Evolutionary conservation across 108 stramenopile genomes (phyloP), one percentile per base, ranked within the genome.

Genomic region (Asterionellopsis glacialis): DNA sequence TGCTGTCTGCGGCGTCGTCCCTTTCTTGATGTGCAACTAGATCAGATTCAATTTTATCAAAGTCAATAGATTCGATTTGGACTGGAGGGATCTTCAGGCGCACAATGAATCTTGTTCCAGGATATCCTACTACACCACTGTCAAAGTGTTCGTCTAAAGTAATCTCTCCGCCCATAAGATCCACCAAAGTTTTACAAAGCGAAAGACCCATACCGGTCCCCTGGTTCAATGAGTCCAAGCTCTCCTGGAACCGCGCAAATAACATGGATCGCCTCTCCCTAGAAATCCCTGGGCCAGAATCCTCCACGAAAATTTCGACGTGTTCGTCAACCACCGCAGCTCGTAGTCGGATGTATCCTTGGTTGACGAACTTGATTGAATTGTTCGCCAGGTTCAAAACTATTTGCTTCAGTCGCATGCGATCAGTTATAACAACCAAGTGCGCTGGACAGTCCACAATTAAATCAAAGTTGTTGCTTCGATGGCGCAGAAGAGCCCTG

Each of bases 251-350:
- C 59, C 74, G 73, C 33, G 72, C 28, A 48, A 79, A 79, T 12
- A 79, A 38, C 4, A 51, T 50, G 12, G 49, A 40, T 10, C 69
- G 68, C 54, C 70, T 79, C 26, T 70, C 73, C 1, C 52, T 41
- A 21, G 77, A 73, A 60, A 79, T 79, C n/a, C 77, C 77, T 25
- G 77, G 69, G 15, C 77, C 77, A 6, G 77, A 79, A 62, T 79
- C 77, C 51, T 79, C 77, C 15, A 74, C 64, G 26, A 42, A 73
- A 11, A 79, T 45, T 24, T 52, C 11, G 0, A 65, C 51, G 13
- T 24, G 21, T 11, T 57, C 48, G 39, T 60, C 51, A 11, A 25
- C 28, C 0, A 70, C 72, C 24, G 69, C 42, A 9, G 77, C 82
- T 4, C 54, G n/a, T 12, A 83, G 53, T n/a, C 77, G 74, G 19